Percentiles rank a stretch among this genome's conserved stretches.
These are phyloP conservation scores for Wickerhamiella shivajii DNA, from an alignment of 805 yeast genomes.

Conservation along the genomic window DNA sequence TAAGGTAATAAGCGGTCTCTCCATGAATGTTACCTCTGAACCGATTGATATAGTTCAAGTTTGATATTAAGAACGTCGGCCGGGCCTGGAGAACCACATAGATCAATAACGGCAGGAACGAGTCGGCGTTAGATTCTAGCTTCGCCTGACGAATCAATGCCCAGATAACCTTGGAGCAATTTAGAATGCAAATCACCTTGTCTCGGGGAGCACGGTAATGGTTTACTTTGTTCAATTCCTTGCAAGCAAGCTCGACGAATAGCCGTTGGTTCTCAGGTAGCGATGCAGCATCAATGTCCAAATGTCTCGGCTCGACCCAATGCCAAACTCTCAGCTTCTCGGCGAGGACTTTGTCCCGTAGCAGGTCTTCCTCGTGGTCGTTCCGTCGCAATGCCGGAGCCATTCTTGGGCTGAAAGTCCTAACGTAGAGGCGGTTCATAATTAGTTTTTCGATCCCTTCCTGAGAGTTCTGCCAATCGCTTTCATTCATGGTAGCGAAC, in stretches of 20 bases:
- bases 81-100: slow-evolving; percentile 60
- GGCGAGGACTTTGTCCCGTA: slow-evolving; percentile 39
- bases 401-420: slow-evolving; percentile 69
- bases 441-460: slow-evolving; percentile 89
- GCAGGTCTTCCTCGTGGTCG: slow-evolving; percentile 49
- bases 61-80: slow-evolving; percentile 53
- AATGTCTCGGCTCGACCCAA: slow-evolving; percentile 59
- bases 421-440: slow-evolving; percentile 70
- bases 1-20: slow-evolving; percentile 80
- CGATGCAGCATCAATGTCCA: slow-evolving; percentile 52
- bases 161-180: slow-evolving; percentile 84
- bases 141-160: slow-evolving; percentile 59
- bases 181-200: slow-evolving; percentile 77
- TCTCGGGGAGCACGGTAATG: slow-evolving; percentile 87
- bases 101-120: slow-evolving; percentile 79
- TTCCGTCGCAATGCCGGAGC: slow-evolving; percentile 32
- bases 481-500: slow-evolving; percentile 48
- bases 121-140: slow-evolving; percentile 78
- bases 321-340: slow-evolving; percentile 44
- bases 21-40: slow-evolving; percentile 74
- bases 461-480: slow-evolving; percentile 52
- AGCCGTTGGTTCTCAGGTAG: slow-evolving; percentile 32
- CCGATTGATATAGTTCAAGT: slow-evolving; percentile 70
- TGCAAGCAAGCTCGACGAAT: slow-evolving; percentile 52
- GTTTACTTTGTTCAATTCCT: slow-evolving; percentile 65